Conservation (phyloP, 1,284 basidiomycete genomes). For the Malassezia dermatis region DNA sequence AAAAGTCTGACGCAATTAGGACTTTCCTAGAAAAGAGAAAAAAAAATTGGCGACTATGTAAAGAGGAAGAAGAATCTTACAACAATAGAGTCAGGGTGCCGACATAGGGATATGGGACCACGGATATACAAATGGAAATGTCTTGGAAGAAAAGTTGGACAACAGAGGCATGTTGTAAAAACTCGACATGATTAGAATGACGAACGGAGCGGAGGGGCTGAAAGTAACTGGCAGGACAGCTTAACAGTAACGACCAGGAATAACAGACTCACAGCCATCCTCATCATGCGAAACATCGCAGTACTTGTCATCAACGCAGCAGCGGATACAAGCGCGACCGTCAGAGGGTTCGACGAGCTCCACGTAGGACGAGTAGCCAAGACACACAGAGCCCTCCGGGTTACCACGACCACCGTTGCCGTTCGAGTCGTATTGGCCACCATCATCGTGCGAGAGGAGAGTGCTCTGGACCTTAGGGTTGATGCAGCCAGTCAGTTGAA, state of each 20-base stretch:
- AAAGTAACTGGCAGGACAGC: no score
- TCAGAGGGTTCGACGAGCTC: constrained; percentile 37
- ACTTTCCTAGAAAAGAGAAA: neutral
- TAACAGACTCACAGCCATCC: constrained; percentile 19
- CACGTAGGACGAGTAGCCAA: constrained; percentile 38
- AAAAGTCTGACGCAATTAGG: no score
- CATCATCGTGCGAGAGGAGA: constrained; percentile 25
- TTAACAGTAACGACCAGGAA: constrained; percentile 20
- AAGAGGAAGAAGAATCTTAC: neutral
- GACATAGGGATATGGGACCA: neutral
- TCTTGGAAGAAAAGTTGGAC: neutral
- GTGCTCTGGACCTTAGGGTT: constrained; percentile 17
- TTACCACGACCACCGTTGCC: constrained; percentile 42
- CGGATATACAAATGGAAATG: neutral
- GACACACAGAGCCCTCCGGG: constrained; percentile 29
- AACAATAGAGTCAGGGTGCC: neutral
- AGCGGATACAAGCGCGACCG: constrained; percentile 38
- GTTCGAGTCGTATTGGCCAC: constrained; percentile 44
- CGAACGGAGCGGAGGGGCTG: neutral
- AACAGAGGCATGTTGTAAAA: neutral
- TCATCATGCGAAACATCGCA: constrained; percentile 19
- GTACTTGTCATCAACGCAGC: constrained; percentile 30
- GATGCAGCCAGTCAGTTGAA: constrained; percentile 25
- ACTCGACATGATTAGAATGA: no score
- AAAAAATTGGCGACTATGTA: neutral